Evolutionary conservation across 306 rosid genomes (phyloP), one percentile per base, ranked within the genome.

Genomic region (Fragaria vesca): DNA sequence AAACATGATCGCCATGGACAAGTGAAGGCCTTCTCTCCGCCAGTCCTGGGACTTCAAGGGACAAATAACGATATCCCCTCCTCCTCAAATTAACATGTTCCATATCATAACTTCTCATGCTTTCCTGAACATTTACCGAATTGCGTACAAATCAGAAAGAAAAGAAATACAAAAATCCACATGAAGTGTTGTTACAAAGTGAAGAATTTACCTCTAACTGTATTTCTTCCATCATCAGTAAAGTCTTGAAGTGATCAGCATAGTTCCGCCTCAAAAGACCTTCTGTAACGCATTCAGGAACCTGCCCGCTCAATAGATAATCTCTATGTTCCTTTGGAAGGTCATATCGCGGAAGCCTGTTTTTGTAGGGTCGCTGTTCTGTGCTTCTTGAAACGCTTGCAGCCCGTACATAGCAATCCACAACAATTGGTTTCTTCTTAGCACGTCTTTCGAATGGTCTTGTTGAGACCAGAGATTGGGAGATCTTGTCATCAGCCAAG

Each of bases 11-110:
- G 75, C 97, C 97, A 34, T 81, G 93, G 81, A 95, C 97, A 69
- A 95, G 96, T 48, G 97, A 95, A 13, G 97, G 99, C 74, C 99
- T 88, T 86, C 88, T 83, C 88, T 95, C 97, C 24, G 99, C 99
- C 57, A 93, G 97, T 80, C 99, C 97, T 6, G 93, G 97, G 69
- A 95, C 99, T 85, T 55, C 96, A 80, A 95, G 81, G 60, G 93
- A 78, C 86, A 95, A 86, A 83, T 79, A 86, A 1, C 73, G 82
- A 61, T 47, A 69, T 30, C 74, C 77, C 78, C 79, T 88, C 85
- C 58, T 85, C 81, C 75, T 91, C 91, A 95, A 83, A 63, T 86
- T 43, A 72, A 91, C 76, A 45, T 47, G 6, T 63, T 92, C 93
- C 96, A 94, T 88, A 81, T 89, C 92, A 80, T 87, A 83, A 47